Evolutionary conservation across 352 stramenopile species (phyloP), one percentile per base, ranked within the genome.

Genomic region (Globisporangium rhizosaccharum): DNA sequence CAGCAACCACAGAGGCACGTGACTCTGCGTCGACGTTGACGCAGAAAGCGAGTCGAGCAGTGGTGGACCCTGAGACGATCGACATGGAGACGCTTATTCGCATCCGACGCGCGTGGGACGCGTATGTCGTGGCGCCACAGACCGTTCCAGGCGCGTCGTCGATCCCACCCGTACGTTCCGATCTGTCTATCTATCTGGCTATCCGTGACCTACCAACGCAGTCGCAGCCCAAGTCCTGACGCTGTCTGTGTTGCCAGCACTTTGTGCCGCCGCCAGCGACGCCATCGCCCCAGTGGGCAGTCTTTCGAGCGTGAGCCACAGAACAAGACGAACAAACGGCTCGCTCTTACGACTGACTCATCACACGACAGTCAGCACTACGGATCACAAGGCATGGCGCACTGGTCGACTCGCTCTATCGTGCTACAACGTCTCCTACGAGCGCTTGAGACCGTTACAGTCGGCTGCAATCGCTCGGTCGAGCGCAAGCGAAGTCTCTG

Each of bases 41-140:
- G 36, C 18, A n/a, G 14, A 36, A 47, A 6, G 36, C 28, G n/a
- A 56, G 45, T 3, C 36, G 48, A 30, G 47, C 37, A 15, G 50
- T 78, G 5, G 47, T 53, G 2, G 71, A 75, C 30, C 67, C 71
- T 1, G 71, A 71, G 20, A 57, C 61, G 11, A 39, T 68, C n/a
- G 62, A 71, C 36, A 75, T 79, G 67, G 54, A 72, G 45, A 68
- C 59, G 14, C 62, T 79, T 23, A 62, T 75, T 2, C 12, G 37
- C 1, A n/a, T 75, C 2, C 45, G 71, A 20, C 49, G 59, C 5
- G 30, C 44, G 17, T 78, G 70, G 70, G 70, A 78, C 20, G 44
- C 33, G 10, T 71, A 62, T 28, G 47, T 79, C 7, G 58, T 56
- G 2, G 51, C 59, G 11, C 59, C 62, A 14, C 39, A 3, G 11